Base-by-base conservation (phyloP, 805 yeast species). In the Candida palmyrensis region DNA sequence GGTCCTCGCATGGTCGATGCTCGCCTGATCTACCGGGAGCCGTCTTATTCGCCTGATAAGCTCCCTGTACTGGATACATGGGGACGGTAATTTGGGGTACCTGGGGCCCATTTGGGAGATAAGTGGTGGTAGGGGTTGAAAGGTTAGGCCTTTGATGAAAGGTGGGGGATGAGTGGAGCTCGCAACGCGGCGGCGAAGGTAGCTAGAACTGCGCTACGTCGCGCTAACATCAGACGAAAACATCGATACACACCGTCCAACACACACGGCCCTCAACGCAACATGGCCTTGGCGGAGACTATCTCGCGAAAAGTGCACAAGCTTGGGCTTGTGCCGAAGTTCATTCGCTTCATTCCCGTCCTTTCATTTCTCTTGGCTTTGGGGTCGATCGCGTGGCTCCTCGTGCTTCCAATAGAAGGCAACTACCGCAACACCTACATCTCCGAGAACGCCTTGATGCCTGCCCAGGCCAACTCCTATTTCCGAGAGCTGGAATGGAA, bases 401-500 rank as follows among this genome's bases (percentile, higher is more conserved):
- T 72, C 10, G 57, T 71, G 15, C 62, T 88, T 31, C 96, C 97
- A 0, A 41, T 77, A 45, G 82, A 82, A 12, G 97, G 96, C 14
- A 86, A 85, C 50, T 86, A 65, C 54, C 67, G 97, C 35, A 59
- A 68, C 41, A 87, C 96, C 2, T 92, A 92, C 55, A 82, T 89
- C 9, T 82, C 95, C 6, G 99, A 92, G 52, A 92, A 92, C 58
- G 99, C 99, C 20, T 66, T 92, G 54, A 79, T 92, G 85, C 97
- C 99, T 6, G 89, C 95, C 0, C 97, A 92, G 55, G 97, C 92
- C 2, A 80, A 81, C 45, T 79, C 94, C 16, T 88, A 87, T 53
- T 92, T 85, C 55, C 71, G 97, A 35, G 97, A 90, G 50, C 77
- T 87, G 25, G 97, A 92, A 53, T 92, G 97, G 97, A 86, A 89